These are phyloP conservation scores for Botrytis fragariae DNA, from an alignment of 2,329 filamentous ascomycete genomes.

Conservation along the genomic window DNA sequence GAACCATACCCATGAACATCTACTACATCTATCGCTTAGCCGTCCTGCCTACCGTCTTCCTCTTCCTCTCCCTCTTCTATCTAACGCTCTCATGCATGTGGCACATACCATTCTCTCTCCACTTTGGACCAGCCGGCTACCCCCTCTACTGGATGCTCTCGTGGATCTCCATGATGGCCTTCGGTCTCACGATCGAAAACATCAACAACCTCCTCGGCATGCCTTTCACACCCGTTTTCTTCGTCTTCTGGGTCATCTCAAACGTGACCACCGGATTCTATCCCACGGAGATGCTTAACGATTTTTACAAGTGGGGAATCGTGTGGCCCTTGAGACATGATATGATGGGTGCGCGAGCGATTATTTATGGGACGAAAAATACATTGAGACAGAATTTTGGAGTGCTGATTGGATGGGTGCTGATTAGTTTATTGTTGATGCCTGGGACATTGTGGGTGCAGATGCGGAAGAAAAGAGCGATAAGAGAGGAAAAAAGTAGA, in stretches of 20 bases:
- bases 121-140: slow-evolving; percentile 25
- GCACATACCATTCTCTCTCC: slow-evolving; percentile 25
- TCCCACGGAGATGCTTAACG: slow-evolving; percentile 24
- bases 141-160: slow-evolving; percentile 29
- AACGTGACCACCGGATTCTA: slow-evolving; percentile 28
- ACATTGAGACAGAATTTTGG: slow-evolving; percentile 25
- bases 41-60: slow-evolving; percentile 22
- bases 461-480: slow-evolving; percentile 20
- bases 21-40: slow-evolving; percentile 26
- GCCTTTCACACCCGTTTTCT: slow-evolving; percentile 28
- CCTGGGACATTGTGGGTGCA: slow-evolving; percentile 28
- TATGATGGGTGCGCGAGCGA: slow-evolving; percentile 24
- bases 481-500: slow-evolving; percentile 20
- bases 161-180: slow-evolving; percentile 27
- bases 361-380: slow-evolving; percentile 28
- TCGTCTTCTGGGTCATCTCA: slow-evolving; percentile 29
- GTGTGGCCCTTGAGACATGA: slow-evolving; percentile 26
- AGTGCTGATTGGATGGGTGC: slow-evolving; percentile 24
- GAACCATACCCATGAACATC: slow-evolving; percentile 20
- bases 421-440: slow-evolving; percentile 23
- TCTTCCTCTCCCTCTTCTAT: slow-evolving; percentile 27
- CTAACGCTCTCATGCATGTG: slow-evolving; percentile 25
- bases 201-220: slow-evolving; percentile 26
- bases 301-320: slow-evolving; percentile 27
- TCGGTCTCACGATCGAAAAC: slow-evolving; percentile 28